Conservation (phyloP, 345 rosid species). For the Limnanthes douglasii region DNA sequence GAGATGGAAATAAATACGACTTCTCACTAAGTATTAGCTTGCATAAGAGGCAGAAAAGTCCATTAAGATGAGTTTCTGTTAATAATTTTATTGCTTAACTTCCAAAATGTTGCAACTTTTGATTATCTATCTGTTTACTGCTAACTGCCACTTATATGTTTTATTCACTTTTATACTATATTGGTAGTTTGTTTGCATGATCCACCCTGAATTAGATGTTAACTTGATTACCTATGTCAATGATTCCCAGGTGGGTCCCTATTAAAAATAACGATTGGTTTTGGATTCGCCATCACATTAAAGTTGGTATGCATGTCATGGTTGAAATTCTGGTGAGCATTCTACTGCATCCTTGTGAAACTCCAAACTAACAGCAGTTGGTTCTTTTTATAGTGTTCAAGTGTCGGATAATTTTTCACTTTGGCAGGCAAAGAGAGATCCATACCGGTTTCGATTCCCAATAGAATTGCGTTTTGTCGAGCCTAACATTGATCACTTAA, state of each 20-base stretch:
- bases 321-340: conserved; percentile 88
- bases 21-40: no score
- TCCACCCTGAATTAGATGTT: background rate
- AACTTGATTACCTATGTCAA: background rate
- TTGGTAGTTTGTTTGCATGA: background rate
- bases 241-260: conserved; percentile 73
- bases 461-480: conserved; percentile 82
- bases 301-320: conserved; percentile 82
- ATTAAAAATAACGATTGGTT: conserved; percentile 89
- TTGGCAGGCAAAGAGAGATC: conserved; percentile 87
- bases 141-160: background rate
- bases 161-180: background rate
- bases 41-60: no score
- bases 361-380: no score
- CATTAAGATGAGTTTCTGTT: no score
- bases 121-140: background rate
- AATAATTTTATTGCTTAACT: no score
- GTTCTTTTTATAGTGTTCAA: no score
- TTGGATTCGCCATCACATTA: conserved; percentile 96
- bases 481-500: conserved; percentile 87
- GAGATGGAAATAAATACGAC: no score
- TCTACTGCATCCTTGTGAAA: no score
- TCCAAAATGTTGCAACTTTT: background rate
- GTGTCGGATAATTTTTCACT: conserved; percentile 5
- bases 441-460: conserved; percentile 84